Conservation (phyloP, 345 rosid species). For the Isatis tinctoria region DNA sequence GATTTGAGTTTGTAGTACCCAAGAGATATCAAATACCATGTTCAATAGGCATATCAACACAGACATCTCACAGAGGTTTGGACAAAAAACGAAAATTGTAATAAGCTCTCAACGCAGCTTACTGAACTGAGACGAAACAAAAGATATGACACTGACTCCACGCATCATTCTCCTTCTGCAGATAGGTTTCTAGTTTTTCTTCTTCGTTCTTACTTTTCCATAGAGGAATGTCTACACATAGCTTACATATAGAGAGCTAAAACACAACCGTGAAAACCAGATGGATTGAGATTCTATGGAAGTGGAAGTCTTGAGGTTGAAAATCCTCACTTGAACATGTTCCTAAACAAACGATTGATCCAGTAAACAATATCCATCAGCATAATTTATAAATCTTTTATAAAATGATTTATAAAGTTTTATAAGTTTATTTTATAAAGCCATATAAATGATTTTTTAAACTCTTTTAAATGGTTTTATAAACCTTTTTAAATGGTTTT, state of each 20-base stretch:
- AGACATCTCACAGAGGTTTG: constrained; percentile 3
- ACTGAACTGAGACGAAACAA: constrained; percentile 13
- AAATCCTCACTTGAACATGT: no score
- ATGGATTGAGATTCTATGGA: no score
- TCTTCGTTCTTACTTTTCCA: background rate
- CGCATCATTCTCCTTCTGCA: constrained; percentile 14
- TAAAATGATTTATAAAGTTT: no score
- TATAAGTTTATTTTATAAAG: no score
- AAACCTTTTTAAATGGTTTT: no score
- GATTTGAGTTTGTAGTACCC: constrained; percentile 1
- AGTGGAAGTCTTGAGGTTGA: no score
- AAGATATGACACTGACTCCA: constrained; percentile 4
- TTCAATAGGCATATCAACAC: constrained; percentile 16
- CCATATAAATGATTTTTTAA: no score
- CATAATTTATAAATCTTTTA: no score
- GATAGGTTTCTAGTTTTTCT: background rate
- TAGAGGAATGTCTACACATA: constrained; percentile 9
- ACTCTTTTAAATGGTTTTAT: no score
- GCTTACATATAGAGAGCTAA: background rate
- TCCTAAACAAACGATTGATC: no score
- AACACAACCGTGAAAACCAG: no score
- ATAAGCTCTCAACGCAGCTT: constrained; percentile 4
- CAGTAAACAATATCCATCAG: no score
- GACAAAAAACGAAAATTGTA: background rate
- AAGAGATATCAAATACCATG: background rate